phyloP scores from a whole-genome alignment of 306 rosid genomes.

The Herpetospermum pedunculosum region DNA sequence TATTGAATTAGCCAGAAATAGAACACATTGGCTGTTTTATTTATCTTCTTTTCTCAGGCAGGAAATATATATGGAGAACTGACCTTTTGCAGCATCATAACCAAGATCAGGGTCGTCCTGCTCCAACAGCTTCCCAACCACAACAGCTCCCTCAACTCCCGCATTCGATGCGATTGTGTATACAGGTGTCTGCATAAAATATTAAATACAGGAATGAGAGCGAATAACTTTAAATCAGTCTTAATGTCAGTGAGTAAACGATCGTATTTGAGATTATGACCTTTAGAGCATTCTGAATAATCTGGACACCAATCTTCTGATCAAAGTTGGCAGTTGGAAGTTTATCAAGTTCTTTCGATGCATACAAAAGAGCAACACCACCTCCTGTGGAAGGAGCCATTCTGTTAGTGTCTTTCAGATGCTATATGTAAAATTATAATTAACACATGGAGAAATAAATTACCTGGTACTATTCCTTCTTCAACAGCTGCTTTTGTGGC shows the following conservation, averaged over 20 bases:
- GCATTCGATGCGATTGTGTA: conserved; percentile 91
- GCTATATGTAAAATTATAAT: background rate
- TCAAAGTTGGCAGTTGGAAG: conserved; percentile 82
- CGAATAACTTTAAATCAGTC: too few relatives aligned
- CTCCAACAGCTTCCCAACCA: conserved; percentile 91
- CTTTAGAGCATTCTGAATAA: conserved; percentile 88
- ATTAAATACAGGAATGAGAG: background rate
- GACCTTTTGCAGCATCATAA: conserved; percentile 98
- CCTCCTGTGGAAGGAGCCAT: conserved; percentile 35
- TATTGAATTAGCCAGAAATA: background rate
- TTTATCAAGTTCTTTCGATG: conserved; percentile 71
- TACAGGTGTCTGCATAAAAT: conserved; percentile 65
- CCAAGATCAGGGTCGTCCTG: conserved; percentile 73
- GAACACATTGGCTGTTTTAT: background rate
- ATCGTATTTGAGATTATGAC: conserved; percentile 14
- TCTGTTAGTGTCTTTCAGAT: background rate
- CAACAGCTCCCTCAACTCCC: conserved; percentile 97
- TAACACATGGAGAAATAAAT: background rate
- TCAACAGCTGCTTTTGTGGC: conserved; percentile 98
- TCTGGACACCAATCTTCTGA: conserved; percentile 92
- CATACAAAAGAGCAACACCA: conserved; percentile 96
- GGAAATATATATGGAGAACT: conserved; percentile 5
- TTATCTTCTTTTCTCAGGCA: background rate
- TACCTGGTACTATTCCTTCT: conserved; percentile 88
- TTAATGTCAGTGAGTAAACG: background rate